phyloP scores from a whole-genome alignment of 2,329 filamentous ascomycete species.

The Aspergillus intermedius region DNA sequence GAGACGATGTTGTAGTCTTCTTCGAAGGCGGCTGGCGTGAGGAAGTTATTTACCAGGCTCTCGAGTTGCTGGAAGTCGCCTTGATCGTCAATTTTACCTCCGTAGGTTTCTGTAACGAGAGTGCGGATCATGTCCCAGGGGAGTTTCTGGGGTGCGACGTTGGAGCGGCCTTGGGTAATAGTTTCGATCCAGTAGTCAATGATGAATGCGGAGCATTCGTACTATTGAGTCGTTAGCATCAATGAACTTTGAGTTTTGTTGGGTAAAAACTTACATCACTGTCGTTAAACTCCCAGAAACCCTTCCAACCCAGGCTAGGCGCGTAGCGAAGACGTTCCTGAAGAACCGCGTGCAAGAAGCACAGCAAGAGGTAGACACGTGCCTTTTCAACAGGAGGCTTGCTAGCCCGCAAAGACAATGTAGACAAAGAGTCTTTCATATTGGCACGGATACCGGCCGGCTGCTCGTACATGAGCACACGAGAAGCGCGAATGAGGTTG shows the following conservation, averaged over 20 bases:
- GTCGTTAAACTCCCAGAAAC: constrained; percentile 99
- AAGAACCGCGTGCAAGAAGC: constrained; percentile 90
- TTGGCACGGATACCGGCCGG: constrained; percentile 93
- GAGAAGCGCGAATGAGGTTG: constrained; percentile 84
- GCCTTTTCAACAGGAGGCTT: constrained; percentile 87
- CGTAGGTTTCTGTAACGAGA: constrained; percentile 88
- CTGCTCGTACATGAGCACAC: constrained; percentile 96
- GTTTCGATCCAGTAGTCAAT: constrained; percentile 90
- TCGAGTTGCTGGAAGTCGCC: constrained; percentile 70
- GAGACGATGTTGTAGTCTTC: constrained; percentile 85
- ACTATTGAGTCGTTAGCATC: constrained; percentile 49
- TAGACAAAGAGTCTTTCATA: constrained; percentile 94
- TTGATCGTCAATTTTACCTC: constrained; percentile 93
- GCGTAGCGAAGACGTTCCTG: constrained; percentile 93
- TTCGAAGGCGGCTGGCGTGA: constrained; percentile 86
- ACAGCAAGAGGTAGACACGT: constrained; percentile 81
- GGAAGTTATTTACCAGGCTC: constrained; percentile 65
- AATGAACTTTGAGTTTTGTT: background rate
- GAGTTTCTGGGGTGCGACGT: constrained; percentile 86
- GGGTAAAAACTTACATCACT: constrained; percentile 71
- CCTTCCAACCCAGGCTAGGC: constrained; percentile 91
- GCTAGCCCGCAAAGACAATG: constrained; percentile 65
- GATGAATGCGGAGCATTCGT: constrained; percentile 94
- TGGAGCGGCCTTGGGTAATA: constrained; percentile 76
- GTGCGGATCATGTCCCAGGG: constrained; percentile 95